Percentiles rank a stretch among this genome's conserved stretches.
Conservation (phyloP, 2,329 filamentous ascomycete species). For the Knoxdaviesia capensis region DNA sequence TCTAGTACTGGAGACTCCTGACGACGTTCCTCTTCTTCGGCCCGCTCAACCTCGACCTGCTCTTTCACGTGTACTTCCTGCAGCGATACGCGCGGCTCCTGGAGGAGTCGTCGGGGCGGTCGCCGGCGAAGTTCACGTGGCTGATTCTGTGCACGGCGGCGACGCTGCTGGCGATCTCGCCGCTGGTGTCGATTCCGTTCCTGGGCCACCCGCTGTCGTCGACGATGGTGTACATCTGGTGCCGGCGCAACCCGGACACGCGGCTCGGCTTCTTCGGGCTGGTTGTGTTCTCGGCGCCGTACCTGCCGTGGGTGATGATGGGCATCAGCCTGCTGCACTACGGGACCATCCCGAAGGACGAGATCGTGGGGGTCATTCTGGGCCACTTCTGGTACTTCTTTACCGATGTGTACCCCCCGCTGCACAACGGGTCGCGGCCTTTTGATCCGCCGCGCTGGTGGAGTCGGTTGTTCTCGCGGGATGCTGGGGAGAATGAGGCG, state of each 20-base stretch:
- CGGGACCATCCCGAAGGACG: conserved; percentile 77
- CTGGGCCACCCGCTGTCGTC: conserved; percentile 85
- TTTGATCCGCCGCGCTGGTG: conserved; percentile 83
- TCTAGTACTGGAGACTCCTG: conserved; percentile 84
- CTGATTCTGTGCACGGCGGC: conserved; percentile 69
- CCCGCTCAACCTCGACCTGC: conserved; percentile 75
- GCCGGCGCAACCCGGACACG: conserved; percentile 79
- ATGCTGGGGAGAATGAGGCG: too few species aligned
- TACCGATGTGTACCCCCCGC: conserved; percentile 81
- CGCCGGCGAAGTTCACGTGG: conserved; percentile 89
- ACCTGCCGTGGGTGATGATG: conserved; percentile 90
- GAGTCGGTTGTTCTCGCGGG: conserved; percentile 47
- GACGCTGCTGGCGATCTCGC: conserved; percentile 62
- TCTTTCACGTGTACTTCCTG: conserved; percentile 97
- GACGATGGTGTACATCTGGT: conserved; percentile 96
- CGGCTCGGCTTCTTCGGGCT: conserved; percentile 75
- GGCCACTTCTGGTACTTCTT: conserved; percentile 98
- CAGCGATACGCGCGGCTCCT: conserved; percentile 89
- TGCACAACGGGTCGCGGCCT: conserved; percentile 68
- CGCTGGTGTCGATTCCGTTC: conserved; percentile 79
- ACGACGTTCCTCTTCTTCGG: conserved; percentile 97
- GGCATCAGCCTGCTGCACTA: conserved; percentile 83
- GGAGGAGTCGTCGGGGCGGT: conserved; percentile 83
- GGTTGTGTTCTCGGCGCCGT: conserved; percentile 81
- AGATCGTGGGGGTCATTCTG: conserved; percentile 85